A percentile compares a stretch with the other conserved stretches of the same genome.
Evolutionary conservation across 2,329 filamentous ascomycete species (phyloP).

Genomic region (Nothophaeocryptopus gaeumannii): DNA sequence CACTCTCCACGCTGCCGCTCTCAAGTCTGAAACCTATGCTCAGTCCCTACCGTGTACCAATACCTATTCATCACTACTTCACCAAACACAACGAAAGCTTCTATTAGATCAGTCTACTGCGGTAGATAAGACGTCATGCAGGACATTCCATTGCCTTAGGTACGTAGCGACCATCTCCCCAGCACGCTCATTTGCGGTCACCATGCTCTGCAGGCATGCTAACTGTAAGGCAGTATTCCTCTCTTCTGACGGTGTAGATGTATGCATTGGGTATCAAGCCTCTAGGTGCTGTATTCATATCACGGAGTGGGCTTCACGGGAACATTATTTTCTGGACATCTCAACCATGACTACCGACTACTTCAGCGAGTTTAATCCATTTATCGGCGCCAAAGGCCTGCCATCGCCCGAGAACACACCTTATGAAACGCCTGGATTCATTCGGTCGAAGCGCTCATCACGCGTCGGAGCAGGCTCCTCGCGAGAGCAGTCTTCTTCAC

Average conservation of each 20-base stretch:
- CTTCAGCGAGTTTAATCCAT: conserved; percentile 46
- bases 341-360: conserved; percentile 39
- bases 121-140: conserved; percentile 6
- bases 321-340: background rate
- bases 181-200: conserved; percentile 3
- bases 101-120: background rate
- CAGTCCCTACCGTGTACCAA: conserved; percentile 18
- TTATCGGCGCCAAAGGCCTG: conserved; percentile 55
- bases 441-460: conserved; percentile 62
- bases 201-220: conserved; percentile 1
- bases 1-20: conserved; percentile 5
- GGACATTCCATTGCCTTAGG: background rate
- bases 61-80: conserved; percentile 1
- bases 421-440: conserved; percentile 57
- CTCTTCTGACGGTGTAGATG: conserved; percentile 17
- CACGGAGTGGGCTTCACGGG: background rate
- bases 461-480: conserved; percentile 56
- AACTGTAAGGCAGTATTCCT: conserved; percentile 9
- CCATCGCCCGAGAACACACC: conserved; percentile 71
- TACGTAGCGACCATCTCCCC: background rate
- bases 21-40: conserved; percentile 9
- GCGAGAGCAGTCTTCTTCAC: conserved; percentile 62
- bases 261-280: conserved; percentile 14
- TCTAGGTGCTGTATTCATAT: background rate
- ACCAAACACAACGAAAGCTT: conserved; percentile 2